Evolutionary conservation across 2,329 filamentous ascomycete species (phyloP), one percentile per base, ranked within the genome.

Genomic region (Simplicillium sp.): DNA sequence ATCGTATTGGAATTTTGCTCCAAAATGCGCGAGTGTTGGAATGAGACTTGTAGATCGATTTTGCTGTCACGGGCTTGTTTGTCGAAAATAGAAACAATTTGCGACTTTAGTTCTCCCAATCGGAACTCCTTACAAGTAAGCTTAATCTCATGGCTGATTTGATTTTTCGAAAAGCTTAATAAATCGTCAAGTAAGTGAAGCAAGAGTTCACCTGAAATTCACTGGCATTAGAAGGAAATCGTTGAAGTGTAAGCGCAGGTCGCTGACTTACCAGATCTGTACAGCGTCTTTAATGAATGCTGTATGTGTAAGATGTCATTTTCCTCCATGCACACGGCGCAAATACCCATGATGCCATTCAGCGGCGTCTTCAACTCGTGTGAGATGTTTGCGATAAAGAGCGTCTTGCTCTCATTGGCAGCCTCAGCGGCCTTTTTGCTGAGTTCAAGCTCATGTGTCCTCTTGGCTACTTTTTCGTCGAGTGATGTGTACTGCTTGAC

Each of bases 341-440:
- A 89, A 83, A 96, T 92, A 44, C 92, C 92, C 53, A 98, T 71
- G 37, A 97, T 96, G 11, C 90, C 92, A 55, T 97, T 97, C 43
- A 97, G 71, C 0, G 92, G 92, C 1, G 92, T 98, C 57, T 95
- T 94, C 29, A 98, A 71, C 59, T 97, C 77, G 51, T 82, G 78
- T 1, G 79, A 83, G 38, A 97, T 95, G 53, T 97, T 97, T 14
- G 92, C 92, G 47, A 98, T 94, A 65, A 97, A 97, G 8, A 97
- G 70, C 0, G 92, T 97, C 65, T 98, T 98, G 70, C 87, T 94
- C 62, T 95, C 86, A 52, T 95, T 96, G 3, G 89, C 89, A n/a
- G 86, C 84, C 60, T 95, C 89, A 1, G 89, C 89, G 1, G 87
- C 87, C 63, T 87, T 87, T 59, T 95, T 95, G 65, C 84, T 94